Evolutionary conservation across 192 early-diverging fungal species (phyloP), one percentile per base, ranked within the genome.

Genomic region (Podila epicladia): DNA sequence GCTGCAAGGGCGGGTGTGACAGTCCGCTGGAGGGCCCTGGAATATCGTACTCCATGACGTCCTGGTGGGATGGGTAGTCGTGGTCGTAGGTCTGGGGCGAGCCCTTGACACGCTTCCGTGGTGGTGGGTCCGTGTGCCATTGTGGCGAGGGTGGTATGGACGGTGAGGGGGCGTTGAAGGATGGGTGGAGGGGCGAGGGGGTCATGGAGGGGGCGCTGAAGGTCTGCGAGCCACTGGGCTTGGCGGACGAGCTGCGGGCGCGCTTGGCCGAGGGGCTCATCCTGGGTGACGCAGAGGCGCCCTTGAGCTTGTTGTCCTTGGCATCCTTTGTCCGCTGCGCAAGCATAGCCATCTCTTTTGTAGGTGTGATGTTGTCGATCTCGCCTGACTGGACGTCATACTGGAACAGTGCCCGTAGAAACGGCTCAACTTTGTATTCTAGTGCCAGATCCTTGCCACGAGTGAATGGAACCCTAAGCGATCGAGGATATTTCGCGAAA

Each of bases 381-480:
- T 68, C 75, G 70, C 85, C 58, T 73, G 83, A 61, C 83, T 83
- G 92, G 91, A 80, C 38, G 68, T 95, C 88, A 71, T 96, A 94
- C 45, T 97, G 94, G 26, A 98, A 85, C 19, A 99, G 75, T 0
- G 95, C 92, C 19, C 88, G 82, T 62, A 99, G 82, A 24, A 89
- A 69, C 3, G 86, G 83, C 57, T 91, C 87, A 5, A 97, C 95
- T 15, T 85, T 85, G 82, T 94, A 98, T 50, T 94, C 91, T 64
- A 87, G 73, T 24, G 97, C 95, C 0, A 99, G 82, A 70, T 94
- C 90, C 32, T 94, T 91, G n/a, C 94, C 95, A 19, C 91, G 87
- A 62, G 90, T 86, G 77, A 93, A 94, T 6, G 98, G 98, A 26
- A 99, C 89, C 95, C 95, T 95, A 51, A 38, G 48, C 19, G 9